Evolutionary conservation across 2,329 filamentous ascomycete genomes (phyloP).

Genomic region (Aspergillus hortae): DNA sequence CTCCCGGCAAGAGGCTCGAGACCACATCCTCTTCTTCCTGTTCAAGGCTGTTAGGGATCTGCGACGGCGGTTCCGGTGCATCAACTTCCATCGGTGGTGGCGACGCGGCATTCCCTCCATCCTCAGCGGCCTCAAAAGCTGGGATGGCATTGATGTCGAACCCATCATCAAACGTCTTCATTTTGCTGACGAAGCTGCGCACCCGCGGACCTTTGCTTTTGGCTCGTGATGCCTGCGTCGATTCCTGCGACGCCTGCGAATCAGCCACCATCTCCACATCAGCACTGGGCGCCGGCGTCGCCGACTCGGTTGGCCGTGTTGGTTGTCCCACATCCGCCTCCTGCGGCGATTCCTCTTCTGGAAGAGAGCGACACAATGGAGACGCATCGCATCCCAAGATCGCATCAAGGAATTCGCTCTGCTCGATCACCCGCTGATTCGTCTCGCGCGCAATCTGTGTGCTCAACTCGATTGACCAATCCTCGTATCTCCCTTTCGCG

Average conservation of each 20-base stretch:
- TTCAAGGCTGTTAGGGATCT: slow-evolving; percentile 23
- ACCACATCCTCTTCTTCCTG: slow-evolving; percentile 55
- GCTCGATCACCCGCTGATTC: slow-evolving; percentile 78
- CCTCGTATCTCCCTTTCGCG: slow-evolving; percentile 53
- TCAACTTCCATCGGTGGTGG: slow-evolving; percentile 20
- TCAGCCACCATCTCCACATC: slow-evolving; percentile 8
- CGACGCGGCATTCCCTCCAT: slow-evolving; percentile 16
- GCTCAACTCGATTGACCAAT: slow-evolving; percentile 69
- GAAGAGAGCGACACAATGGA: slow-evolving; percentile 64
- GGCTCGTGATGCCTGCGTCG: slow-evolving; percentile 13
- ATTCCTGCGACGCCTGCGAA: slow-evolving; percentile 15
- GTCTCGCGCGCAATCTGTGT: slow-evolving; percentile 66
- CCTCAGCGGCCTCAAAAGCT: slow-evolving; percentile 27
- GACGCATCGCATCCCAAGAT: slow-evolving; percentile 78
- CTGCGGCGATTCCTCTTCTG: slow-evolving; percentile 31
- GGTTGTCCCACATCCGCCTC: neutral
- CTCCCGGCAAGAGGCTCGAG: slow-evolving; percentile 70
- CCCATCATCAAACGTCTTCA: slow-evolving; percentile 69
- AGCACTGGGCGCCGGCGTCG: slow-evolving; percentile 4
- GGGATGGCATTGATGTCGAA: slow-evolving; percentile 47
- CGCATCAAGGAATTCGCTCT: slow-evolving; percentile 87
- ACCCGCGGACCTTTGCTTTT: slow-evolving; percentile 22
- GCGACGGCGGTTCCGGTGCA: slow-evolving; percentile 18
- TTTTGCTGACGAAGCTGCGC: slow-evolving; percentile 44
- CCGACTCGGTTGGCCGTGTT: neutral